Evolutionary conservation across 768 basidiomycete genomes (phyloP), one percentile per base, ranked within the genome.

Genomic region (Lactifluus pinguis): DNA sequence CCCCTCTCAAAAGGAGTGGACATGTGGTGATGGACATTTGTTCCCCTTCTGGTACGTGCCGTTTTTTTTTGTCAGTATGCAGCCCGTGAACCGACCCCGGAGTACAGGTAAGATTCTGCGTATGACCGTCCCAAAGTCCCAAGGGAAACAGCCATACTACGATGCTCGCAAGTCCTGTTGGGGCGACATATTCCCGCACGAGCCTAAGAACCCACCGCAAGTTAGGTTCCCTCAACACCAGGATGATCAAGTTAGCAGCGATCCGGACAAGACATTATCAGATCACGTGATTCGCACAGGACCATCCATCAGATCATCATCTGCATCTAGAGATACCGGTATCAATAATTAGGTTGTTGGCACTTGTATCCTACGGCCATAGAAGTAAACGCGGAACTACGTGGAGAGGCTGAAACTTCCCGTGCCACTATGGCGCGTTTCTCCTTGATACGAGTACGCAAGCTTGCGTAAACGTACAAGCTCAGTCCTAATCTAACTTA

Each of bases 101-200:
- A 2, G 41, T 54, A n/a, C 68, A 97, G 95, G 89, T 36, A 86
- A 90, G 73, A 87, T 98, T 50, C 88, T 94, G 81, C 85, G 95
- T 6, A 76, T 95, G 72, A 95, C 89, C 5, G 85, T 95, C 42
- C 90, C 95, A 0, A 93, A 84, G 66, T 95, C 92, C 2, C 94
- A 95, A 74, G 94, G 94, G n/a, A 95, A 92, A 71, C 94, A 98
- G 68, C 80, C 83, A 0, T 99, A 84, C 70, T 93, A 98, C 69
- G 97, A 98, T 71, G 94, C 95, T 2, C 85, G 95, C 39, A 98
- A 98, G 74, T 85, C 90, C 0, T 74, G 73, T 10, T 98, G 95
- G 95, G 97, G 97, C 19, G 97, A 98, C 70, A 77, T 92, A 25
- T 98, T 98, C 73, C 97, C 97, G 21, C 95, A 98, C 69, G 73